Evolutionary conservation across 352 stramenopile genomes (phyloP).

Genomic region (Phytophthora fragariaefolia): DNA sequence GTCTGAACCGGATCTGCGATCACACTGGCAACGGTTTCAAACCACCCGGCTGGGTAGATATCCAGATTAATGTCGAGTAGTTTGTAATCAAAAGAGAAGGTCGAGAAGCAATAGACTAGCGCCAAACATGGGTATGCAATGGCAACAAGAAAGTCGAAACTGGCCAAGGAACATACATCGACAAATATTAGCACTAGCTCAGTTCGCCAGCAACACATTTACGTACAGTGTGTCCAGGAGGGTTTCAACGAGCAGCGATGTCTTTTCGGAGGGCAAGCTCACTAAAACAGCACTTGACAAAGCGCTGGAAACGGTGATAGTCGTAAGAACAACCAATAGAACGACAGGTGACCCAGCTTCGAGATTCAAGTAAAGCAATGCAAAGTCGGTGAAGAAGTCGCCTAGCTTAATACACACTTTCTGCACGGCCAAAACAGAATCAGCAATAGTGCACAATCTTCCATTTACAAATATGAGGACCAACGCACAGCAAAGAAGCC

Average conservation of each 20-base stretch:
- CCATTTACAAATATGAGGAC: background rate
- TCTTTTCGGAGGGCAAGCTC: slow-evolving; percentile 5
- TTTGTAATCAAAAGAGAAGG: slow-evolving; percentile 34
- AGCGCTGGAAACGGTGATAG: slow-evolving; percentile 7
- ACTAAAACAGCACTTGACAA: background rate
- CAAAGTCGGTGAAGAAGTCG: slow-evolving; percentile 3
- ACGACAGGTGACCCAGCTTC: slow-evolving; percentile 10
- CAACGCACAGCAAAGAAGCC: slow-evolving; percentile 6
- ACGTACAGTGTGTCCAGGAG: slow-evolving; percentile 40
- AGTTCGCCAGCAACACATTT: background rate
- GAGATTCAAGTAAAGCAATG: slow-evolving; percentile 13
- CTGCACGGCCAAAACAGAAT: slow-evolving; percentile 12
- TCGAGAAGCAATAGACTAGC: slow-evolving; percentile 30
- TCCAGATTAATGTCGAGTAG: slow-evolving; percentile 32
- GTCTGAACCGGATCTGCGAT: slow-evolving; percentile 35
- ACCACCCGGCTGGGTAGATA: slow-evolving; percentile 25
- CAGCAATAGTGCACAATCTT: no score
- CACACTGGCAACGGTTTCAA: slow-evolving; percentile 25
- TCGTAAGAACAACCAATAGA: slow-evolving; percentile 13
- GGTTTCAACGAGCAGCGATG: slow-evolving; percentile 5
- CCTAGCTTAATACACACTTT: slow-evolving; percentile 16
- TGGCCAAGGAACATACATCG: background rate
- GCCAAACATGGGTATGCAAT: slow-evolving; percentile 37
- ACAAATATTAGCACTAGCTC: background rate
- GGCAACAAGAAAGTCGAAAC: slow-evolving; percentile 37